Evolutionary conservation across 2,329 filamentous ascomycete species (phyloP).

Genomic region (Fusarium denticulatum): DNA sequence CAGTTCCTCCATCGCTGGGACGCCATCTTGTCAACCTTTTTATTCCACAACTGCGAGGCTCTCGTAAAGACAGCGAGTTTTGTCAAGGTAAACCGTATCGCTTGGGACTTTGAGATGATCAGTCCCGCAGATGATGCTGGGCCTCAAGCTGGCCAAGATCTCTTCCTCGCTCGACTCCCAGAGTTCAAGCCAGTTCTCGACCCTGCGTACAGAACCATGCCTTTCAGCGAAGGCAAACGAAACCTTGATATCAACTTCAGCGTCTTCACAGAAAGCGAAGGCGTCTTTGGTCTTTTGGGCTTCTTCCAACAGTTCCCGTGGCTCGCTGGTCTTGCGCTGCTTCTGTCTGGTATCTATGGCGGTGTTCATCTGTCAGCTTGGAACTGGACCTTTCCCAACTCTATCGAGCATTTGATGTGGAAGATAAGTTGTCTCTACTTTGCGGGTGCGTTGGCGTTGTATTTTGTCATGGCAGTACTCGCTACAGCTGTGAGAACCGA

Average conservation of each 20-base stretch:
- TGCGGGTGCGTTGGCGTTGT: not conserved
- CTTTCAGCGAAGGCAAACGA: slow-evolving; percentile 4
- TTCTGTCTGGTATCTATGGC: not conserved
- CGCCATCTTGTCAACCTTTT: not conserved
- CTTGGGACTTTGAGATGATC: not conserved
- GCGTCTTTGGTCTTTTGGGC: not conserved
- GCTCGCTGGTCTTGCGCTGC: slow-evolving; percentile 1
- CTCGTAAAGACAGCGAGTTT: not conserved
- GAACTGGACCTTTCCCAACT: slow-evolving; percentile 5
- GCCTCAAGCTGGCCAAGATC: not conserved
- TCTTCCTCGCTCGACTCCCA: not conserved
- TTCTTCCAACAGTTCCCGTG: slow-evolving; percentile 5
- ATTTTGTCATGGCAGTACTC: not conserved
- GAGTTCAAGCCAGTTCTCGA: slow-evolving; percentile 4
- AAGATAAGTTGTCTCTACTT: not conserved
- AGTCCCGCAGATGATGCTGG: not conserved
- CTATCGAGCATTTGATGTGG: not conserved
- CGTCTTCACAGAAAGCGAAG: slow-evolving; percentile 1
- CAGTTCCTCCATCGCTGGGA: slow-evolving; percentile 4
- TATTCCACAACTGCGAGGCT: not conserved
- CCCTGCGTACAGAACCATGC: slow-evolving; percentile 5
- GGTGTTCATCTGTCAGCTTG: not conserved
- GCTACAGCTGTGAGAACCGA: not conserved
- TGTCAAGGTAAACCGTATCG: not conserved
- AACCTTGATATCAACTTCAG: slow-evolving; percentile 3